Base-by-base conservation (phyloP, 1,284 basidiomycete species). In the Cryptococcus depauperatus region DNA sequence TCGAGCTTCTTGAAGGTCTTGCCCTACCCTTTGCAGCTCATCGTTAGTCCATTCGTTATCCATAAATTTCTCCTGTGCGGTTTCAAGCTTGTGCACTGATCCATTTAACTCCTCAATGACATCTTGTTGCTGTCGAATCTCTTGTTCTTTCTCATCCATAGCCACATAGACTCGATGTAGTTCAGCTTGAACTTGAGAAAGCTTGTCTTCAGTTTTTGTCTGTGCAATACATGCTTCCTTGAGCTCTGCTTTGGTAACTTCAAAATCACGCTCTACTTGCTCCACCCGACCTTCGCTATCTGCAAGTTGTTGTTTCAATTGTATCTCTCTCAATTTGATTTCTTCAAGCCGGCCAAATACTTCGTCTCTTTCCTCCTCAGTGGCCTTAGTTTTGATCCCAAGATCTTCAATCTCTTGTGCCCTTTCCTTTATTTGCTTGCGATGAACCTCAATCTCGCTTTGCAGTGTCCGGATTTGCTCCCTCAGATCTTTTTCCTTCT, bases 1-100 rank as follows among this genome's bases (percentile, higher is more conserved):
- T 19, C 54, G 41, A 11, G 47, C 41, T 11, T 46, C 46, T 21
- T 61, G 48, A n/a, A 65, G 19, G 23, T 56, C 35, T 9, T 46
- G 39, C 26, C 54, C 51, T 5, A 59, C 49, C 5, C 37, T 26
- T 3, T 53, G 33, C 29, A 51, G 32, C 28, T 51, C 46, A 19
- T 55, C 47, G 13, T 46, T 47, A 5, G 32, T 38, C 22, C 37
- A 29, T 7, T 27, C 41, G 22, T 37, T 30, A 11, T 50, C 43
- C 30, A 35, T 28, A 29, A 38, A 42, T 9, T 30, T 25, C 3
- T 44, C 46, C 4, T 51, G 25, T 22, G 55, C 51, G 7, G 34
- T 35, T 33, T 54, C 46, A 5, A 54, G 48, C 22, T 47, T 28
- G 22, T 46, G 11, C 14, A 52, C 19, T 4, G 46, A 29, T 9